These are phyloP conservation scores for Dactylorhiza incarnata DNA, from an alignment of 106 monocot species.

Conservation along the genomic window DNA sequence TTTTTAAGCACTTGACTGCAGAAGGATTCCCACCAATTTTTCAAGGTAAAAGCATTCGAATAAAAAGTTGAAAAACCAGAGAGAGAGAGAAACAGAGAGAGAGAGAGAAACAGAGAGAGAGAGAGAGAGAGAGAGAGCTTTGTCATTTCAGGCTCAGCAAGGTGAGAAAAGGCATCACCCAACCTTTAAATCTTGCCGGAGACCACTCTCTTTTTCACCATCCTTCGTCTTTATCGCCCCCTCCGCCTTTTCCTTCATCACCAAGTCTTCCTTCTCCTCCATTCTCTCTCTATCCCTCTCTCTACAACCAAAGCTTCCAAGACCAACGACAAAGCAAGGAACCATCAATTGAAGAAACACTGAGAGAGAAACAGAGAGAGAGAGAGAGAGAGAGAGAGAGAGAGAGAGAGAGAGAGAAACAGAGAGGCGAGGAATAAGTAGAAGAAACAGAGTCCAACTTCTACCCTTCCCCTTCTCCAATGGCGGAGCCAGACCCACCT, in stretches of 20 bases:
- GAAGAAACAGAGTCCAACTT: not conserved
- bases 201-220: not conserved
- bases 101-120: too few relatives aligned
- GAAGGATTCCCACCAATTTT: too few relatives aligned
- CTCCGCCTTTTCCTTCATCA: not conserved
- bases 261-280: conserved; percentile 2
- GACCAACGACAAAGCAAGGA: conserved; percentile 2
- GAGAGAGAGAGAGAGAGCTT: too few relatives aligned
- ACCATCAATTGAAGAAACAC: not conserved
- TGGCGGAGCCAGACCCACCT: conserved; percentile 32
- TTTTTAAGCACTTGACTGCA: too few relatives aligned
- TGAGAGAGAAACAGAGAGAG: not conserved
- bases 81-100: too few relatives aligned
- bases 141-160: too few relatives aligned
- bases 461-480: conserved; percentile 15
- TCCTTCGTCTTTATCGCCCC: not conserved
- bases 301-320: not conserved
- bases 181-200: not conserved
- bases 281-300: not conserved
- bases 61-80: too few relatives aligned
- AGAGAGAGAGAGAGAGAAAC: not conserved
- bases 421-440: not conserved
- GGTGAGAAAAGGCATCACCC: not conserved
- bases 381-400: not conserved
- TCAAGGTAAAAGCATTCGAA: too few relatives aligned